Percentiles rank a stretch among this genome's conserved stretches.
phyloP scores from a whole-genome alignment of 2,329 filamentous ascomycete species.

The Colletotrichum sublineola region DNA sequence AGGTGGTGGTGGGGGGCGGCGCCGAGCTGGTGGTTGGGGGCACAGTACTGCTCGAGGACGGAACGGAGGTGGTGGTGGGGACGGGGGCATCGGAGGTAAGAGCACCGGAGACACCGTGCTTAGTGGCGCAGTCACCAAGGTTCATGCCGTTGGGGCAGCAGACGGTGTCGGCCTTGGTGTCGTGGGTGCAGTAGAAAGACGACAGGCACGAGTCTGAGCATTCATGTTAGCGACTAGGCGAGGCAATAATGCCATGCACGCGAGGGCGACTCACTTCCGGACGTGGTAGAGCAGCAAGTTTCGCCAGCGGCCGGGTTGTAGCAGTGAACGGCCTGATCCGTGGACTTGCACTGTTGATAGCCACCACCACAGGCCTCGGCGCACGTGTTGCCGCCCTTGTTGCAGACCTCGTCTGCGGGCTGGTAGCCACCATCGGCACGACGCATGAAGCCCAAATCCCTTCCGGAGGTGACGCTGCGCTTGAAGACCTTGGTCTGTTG shows the following conservation, averaged over 20 bases:
- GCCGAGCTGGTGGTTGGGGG: conserved; percentile 45
- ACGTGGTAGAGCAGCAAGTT: conserved; percentile 68
- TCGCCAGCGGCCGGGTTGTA: conserved; percentile 66
- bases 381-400: conserved; percentile 62
- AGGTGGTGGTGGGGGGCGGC: conserved; percentile 44
- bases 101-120: conserved; percentile 61
- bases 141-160: conserved; percentile 72
- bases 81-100: conserved; percentile 62
- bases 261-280: conserved; percentile 65
- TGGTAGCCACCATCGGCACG: conserved; percentile 63
- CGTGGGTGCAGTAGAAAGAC: conserved; percentile 74
- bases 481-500: conserved; percentile 48
- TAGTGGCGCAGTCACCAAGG: conserved; percentile 66
- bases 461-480: conserved; percentile 52
- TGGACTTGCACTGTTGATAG: conserved; percentile 63
- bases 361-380: conserved; percentile 67
- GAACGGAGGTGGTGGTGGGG: conserved; percentile 49
- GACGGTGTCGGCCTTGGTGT: conserved; percentile 64
- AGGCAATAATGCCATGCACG: neutral
- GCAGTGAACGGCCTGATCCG: conserved; percentile 67
- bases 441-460: conserved; percentile 57
- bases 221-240: conserved; percentile 21
- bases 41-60: conserved; percentile 47
- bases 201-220: conserved; percentile 69
- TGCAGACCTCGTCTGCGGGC: conserved; percentile 63